Percentiles rank a stretch among this genome's conserved stretches.
Evolutionary conservation across 2,329 filamentous ascomycete genomes (phyloP).

Genomic region (Ophioceras dolichostomum): DNA sequence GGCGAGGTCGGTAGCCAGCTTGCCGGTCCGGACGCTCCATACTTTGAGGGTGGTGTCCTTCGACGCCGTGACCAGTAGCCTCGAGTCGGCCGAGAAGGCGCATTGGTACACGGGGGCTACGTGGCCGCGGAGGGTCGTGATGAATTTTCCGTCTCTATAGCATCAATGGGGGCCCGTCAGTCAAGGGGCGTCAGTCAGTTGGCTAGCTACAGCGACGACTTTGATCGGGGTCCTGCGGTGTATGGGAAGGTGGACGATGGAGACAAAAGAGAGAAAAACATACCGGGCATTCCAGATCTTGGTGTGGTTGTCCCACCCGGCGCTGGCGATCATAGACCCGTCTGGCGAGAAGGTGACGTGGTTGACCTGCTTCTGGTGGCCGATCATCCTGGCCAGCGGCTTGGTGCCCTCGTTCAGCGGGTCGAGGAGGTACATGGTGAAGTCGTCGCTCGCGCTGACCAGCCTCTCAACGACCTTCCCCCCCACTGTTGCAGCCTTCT

Average conservation of each 20-base stretch:
- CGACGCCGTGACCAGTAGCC: slow-evolving; percentile 75
- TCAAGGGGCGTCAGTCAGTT: background rate
- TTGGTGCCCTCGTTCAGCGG: slow-evolving; percentile 62
- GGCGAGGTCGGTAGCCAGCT: slow-evolving; percentile 68
- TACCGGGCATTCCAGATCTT: slow-evolving; percentile 80
- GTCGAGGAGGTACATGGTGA: slow-evolving; percentile 94
- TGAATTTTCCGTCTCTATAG: slow-evolving; percentile 58
- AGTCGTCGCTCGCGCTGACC: slow-evolving; percentile 79
- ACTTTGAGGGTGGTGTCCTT: slow-evolving; percentile 93
- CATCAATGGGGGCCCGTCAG: background rate
- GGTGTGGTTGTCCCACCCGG: slow-evolving; percentile 88
- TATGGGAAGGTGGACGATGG: background rate
- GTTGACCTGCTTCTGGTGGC: slow-evolving; percentile 94
- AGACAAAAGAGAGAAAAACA: slow-evolving; percentile 18
- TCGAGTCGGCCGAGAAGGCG: slow-evolving; percentile 82
- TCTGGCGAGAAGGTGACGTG: slow-evolving; percentile 92
- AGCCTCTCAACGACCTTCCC: slow-evolving; percentile 72
- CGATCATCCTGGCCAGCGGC: slow-evolving; percentile 76
- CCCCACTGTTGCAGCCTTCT: slow-evolving; percentile 68
- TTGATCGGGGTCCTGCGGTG: no score
- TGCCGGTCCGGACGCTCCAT: slow-evolving; percentile 81
- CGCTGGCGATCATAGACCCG: slow-evolving; percentile 73
- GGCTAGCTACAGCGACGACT: background rate
- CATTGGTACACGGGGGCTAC: slow-evolving; percentile 86
- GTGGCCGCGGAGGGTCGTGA: slow-evolving; percentile 79